These are phyloP conservation scores for Adenanthera pavonina DNA, from an alignment of 306 rosid genomes.

Conservation along the genomic window DNA sequence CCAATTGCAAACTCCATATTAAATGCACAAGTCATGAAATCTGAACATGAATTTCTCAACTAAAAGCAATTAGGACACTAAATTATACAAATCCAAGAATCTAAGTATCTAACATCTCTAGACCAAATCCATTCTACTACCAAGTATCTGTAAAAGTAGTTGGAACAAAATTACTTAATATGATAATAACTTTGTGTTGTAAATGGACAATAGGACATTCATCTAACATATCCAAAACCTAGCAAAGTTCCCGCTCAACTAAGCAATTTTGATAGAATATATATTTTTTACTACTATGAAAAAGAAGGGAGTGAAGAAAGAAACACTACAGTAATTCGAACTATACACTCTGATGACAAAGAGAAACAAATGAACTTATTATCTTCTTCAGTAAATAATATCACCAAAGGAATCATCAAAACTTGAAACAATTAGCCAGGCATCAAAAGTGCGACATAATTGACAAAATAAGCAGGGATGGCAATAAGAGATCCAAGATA, in stretches of 20 bases:
- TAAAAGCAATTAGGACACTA: not conserved
- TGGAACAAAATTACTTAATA: not conserved
- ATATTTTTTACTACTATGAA: no score
- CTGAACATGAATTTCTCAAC: not conserved
- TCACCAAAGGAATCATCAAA: not conserved
- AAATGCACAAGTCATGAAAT: not conserved
- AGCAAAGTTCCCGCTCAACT: not conserved
- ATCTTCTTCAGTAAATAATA: not conserved
- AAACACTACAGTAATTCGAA: no score
- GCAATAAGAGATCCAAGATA: not conserved
- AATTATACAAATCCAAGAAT: not conserved
- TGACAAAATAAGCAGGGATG: not conserved
- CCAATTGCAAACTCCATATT: not conserved
- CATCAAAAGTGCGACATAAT: not conserved
- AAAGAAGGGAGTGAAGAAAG: no score
- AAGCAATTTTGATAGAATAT: not conserved
- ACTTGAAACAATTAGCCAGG: not conserved
- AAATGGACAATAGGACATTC: not conserved
- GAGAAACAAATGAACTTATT: not conserved
- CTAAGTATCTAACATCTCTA: not conserved
- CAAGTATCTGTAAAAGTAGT: not conserved
- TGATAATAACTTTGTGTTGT: not conserved
- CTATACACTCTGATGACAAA: not conserved
- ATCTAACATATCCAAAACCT: not conserved
- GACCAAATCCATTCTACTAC: not conserved